Conservation (phyloP, 441 rosid genomes). For the Biscutella laevigata region DNA sequence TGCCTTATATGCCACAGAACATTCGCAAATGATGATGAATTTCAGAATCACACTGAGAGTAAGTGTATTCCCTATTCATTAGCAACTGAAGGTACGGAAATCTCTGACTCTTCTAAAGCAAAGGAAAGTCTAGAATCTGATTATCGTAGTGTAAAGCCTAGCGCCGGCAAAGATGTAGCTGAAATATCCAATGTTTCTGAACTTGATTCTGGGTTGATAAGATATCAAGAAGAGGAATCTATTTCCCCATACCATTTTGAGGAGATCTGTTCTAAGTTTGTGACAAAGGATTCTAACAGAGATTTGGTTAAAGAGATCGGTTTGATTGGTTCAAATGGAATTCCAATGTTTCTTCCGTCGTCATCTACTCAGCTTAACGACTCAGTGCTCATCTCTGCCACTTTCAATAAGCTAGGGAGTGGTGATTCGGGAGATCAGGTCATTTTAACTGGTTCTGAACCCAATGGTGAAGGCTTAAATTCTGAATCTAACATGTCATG, state of each 20-base stretch:
- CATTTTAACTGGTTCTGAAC: slow-evolving; percentile 27
- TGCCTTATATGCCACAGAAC: slow-evolving; percentile 82
- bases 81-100: slow-evolving; percentile 36
- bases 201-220: slow-evolving; percentile 47
- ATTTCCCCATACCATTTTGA: slow-evolving; percentile 56
- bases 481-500: slow-evolving; percentile 29
- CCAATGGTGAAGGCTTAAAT: slow-evolving; percentile 27
- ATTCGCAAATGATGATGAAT: slow-evolving; percentile 40
- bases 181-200: slow-evolving; percentile 36
- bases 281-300: slow-evolving; percentile 73
- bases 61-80: slow-evolving; percentile 42
- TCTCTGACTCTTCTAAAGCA: slow-evolving; percentile 31
- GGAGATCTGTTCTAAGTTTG: slow-evolving; percentile 70
- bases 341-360: slow-evolving; percentile 52
- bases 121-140: slow-evolving; percentile 37
- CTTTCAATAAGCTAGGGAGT: slow-evolving; percentile 24
- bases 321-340: slow-evolving; percentile 72
- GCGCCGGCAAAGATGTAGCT: slow-evolving; percentile 26
- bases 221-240: slow-evolving; percentile 45
- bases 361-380: slow-evolving; percentile 45
- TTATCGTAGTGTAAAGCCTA: slow-evolving; percentile 25
- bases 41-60: slow-evolving; percentile 56
- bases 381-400: slow-evolving; percentile 34
- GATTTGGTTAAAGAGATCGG: slow-evolving; percentile 82
- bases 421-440: slow-evolving; percentile 28